Evolutionary conservation across 805 yeast genomes (phyloP), one percentile per base, ranked within the genome.

Genomic region (Kodamaea restingae): DNA sequence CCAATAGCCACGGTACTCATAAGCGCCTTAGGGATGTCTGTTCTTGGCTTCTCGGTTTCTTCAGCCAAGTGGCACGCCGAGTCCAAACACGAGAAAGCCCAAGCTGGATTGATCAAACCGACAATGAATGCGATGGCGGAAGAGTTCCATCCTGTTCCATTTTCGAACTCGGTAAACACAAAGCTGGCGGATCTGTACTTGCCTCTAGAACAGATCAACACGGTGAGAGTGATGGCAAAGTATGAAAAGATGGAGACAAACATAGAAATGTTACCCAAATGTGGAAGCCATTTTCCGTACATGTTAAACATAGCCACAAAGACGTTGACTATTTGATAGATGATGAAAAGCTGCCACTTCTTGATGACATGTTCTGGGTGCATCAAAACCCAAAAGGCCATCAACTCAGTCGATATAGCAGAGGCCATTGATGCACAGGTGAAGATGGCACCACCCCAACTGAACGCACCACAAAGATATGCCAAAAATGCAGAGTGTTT

Each of bases 381-480:
- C 43, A 47, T 50, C 44, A 67, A 56, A 35, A 48, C 52, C 61
- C 61, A 65, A 44, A 66, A 56, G 2, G 63, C 71, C 63, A 66
- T 56, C 43, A 67, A 41, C 32, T 54, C 57, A 37, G 49, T 54
- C 24, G 70, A 63, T 22, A 67, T 51, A 17, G 63, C 51, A 32
- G 62, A 46, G 12, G 68, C 63, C 62, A 65, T 60, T 18, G 70
- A 63, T 4, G 70, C 69, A 41, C 58, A 49, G 18, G 70, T 66
- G 53, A 67, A 67, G 35, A 67, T 45, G 7, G 71, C 54, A 15
- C 73, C 71, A n/a, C 65, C 67, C 68, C 69, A 67, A 1, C 67
- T 63, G 40, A 67, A 54, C 3, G 65, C 53, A 4, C 71, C 73
- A 42, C 69, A 63, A 38, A 63, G 47, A 47, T 63, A 67, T 5